Conservation (phyloP, 2,329 filamentous ascomycete species). For the Xylaria sp. region DNA sequence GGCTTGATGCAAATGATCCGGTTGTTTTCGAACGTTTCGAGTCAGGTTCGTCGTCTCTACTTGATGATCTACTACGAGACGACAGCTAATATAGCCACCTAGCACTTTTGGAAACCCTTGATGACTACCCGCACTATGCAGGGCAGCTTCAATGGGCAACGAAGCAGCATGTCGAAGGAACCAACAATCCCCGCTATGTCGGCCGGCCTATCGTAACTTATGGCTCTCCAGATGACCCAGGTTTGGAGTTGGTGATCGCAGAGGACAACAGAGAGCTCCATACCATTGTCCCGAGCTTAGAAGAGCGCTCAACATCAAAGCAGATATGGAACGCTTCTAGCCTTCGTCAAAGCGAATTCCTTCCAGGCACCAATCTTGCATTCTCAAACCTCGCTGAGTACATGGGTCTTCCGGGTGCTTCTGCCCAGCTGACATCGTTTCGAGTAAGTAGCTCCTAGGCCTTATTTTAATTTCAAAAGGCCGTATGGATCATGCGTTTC, state of each 20-base stretch:
- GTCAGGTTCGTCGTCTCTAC: slow-evolving; percentile 27
- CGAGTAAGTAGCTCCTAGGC: slow-evolving; percentile 13
- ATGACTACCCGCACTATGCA: slow-evolving; percentile 55
- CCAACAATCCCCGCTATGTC: slow-evolving; percentile 40
- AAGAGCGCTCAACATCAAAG: slow-evolving; percentile 34
- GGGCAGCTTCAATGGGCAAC: slow-evolving; percentile 54
- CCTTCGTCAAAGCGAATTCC: slow-evolving; percentile 50
- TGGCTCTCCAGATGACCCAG: slow-evolving; percentile 52
- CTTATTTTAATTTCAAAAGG: neutral
- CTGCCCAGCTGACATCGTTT: slow-evolving; percentile 51
- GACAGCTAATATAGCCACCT: neutral
- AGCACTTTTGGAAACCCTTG: slow-evolving; percentile 50
- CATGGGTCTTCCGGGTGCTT: slow-evolving; percentile 46
- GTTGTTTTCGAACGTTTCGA: slow-evolving; percentile 36
- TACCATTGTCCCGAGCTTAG: slow-evolving; percentile 46
- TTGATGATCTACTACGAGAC: slow-evolving; percentile 1
- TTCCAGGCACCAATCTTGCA: slow-evolving; percentile 49
- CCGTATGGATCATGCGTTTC: too few species aligned
- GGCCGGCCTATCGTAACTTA: slow-evolving; percentile 52
- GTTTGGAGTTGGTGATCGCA: slow-evolving; percentile 53
- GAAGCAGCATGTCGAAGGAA: slow-evolving; percentile 36
- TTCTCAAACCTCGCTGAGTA: slow-evolving; percentile 47
- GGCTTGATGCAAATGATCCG: slow-evolving; percentile 33
- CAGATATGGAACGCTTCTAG: slow-evolving; percentile 51
- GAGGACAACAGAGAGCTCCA: slow-evolving; percentile 44